Evolutionary conservation across 768 basidiomycete species (phyloP).

Genomic region (Lepiota brunneoincarnata): DNA sequence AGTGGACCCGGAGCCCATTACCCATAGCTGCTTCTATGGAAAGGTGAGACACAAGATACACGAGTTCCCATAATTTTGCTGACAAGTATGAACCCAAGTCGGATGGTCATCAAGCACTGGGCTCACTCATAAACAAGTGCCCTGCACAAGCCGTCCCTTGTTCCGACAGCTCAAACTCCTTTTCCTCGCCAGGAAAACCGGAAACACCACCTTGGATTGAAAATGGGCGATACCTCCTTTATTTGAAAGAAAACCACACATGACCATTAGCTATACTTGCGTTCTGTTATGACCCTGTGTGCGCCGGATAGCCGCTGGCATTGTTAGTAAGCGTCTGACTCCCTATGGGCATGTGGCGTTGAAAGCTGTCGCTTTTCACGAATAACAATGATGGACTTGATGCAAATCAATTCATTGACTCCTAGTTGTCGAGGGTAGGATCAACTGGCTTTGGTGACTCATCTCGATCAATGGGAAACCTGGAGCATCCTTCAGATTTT

Average conservation of each 20-base stretch:
- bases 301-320: no score
- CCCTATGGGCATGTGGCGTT: no score
- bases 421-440: no score
- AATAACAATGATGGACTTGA: no score
- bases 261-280: background rate
- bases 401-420: no score
- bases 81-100: background rate
- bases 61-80: background rate
- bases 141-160: background rate
- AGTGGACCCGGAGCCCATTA: background rate
- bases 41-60: background rate
- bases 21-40: slow-evolving; percentile 6
- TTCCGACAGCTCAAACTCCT: background rate
- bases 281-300: background rate
- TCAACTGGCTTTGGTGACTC: no score
- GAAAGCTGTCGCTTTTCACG: no score
- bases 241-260: slow-evolving; percentile 4
- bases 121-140: background rate
- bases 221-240: background rate
- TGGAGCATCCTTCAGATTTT: no score
- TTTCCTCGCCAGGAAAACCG: slow-evolving; percentile 4
- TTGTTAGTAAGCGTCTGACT: no score
- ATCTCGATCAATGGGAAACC: no score
- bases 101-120: slow-evolving; percentile 1
- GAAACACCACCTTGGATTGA: slow-evolving; percentile 8